Evolutionary conservation across 495 filamentous ascomycete genomes (phyloP).

Genomic region (Friedmanniomyces endolithicus): DNA sequence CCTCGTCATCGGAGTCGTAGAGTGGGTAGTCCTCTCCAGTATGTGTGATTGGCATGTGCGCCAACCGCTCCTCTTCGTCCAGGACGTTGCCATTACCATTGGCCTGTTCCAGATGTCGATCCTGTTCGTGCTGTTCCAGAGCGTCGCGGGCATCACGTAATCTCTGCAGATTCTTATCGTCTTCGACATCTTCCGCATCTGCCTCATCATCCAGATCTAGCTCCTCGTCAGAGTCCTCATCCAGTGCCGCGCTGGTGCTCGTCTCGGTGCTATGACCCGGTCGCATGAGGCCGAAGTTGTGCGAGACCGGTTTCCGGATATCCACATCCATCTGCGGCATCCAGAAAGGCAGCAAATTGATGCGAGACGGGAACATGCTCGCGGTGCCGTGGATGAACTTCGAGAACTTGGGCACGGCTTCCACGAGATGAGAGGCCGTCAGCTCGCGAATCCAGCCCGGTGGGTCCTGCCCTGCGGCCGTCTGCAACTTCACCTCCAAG

Average conservation of each 20-base stretch:
- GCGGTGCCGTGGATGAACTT: constrained; percentile 98
- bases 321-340: constrained; percentile 96
- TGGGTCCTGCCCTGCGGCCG: constrained; percentile 90
- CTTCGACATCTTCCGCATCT: constrained; percentile 34
- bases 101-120: constrained; percentile 37
- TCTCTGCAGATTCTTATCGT: constrained; percentile 32
- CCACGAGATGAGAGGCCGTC: constrained; percentile 83
- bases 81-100: constrained; percentile 39
- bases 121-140: constrained; percentile 35
- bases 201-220: constrained; percentile 35
- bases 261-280: constrained; percentile 58
- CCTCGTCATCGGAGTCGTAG: constrained; percentile 86
- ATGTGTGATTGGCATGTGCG: constrained; percentile 38
- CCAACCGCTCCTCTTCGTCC: constrained; percentile 66
- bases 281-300: constrained; percentile 77
- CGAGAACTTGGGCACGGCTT: constrained; percentile 96
- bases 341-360: constrained; percentile 91
- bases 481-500: constrained; percentile 95
- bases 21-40: constrained; percentile 60
- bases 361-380: constrained; percentile 71
- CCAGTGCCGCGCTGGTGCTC: constrained; percentile 46
- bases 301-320: constrained; percentile 82
- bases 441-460: constrained; percentile 92
- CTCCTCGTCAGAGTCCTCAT: constrained; percentile 52
- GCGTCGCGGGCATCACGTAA: constrained; percentile 38